A percentile compares a stretch with the other conserved stretches of the same genome.
phyloP scores from a whole-genome alignment of 345 rosid species.

The Syzygium aqueum region DNA sequence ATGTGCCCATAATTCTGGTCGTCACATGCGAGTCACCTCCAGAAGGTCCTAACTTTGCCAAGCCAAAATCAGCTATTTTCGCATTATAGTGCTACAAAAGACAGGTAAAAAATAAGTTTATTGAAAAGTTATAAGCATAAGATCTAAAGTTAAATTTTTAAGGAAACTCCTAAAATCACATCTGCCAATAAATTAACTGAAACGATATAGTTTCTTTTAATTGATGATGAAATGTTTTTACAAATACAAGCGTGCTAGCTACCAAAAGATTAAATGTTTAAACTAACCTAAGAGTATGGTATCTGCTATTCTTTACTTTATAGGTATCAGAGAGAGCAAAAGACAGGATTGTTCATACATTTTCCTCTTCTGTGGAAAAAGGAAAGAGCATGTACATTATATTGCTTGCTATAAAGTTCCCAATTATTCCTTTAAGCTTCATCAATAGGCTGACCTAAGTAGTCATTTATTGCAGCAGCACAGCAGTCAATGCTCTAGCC shows the following conservation, averaged over 20 bases:
- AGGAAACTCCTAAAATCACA: background rate
- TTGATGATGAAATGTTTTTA: background rate
- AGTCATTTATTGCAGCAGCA: background rate
- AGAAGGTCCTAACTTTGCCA: slow-evolving; percentile 17
- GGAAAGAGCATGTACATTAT: background rate
- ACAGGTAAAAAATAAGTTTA: background rate
- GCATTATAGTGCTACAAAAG: slow-evolving; percentile 10
- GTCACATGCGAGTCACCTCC: slow-evolving; percentile 11
- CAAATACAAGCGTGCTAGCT: background rate
- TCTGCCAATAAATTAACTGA: background rate
- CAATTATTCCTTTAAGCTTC: background rate
- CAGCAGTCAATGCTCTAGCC: background rate
- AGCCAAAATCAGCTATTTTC: slow-evolving; percentile 15
- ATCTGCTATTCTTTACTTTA: background rate
- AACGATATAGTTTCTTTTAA: background rate
- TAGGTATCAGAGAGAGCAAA: background rate
- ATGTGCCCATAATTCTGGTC: slow-evolving; percentile 12
- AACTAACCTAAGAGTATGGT: background rate
- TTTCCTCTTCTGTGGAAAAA: background rate
- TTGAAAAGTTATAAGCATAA: background rate
- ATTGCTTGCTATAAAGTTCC: background rate
- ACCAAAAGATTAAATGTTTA: background rate
- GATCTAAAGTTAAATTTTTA: background rate
- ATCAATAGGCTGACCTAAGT: background rate
- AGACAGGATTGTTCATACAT: background rate